Conservation (phyloP, 805 yeast species). For the Candida koratica region DNA sequence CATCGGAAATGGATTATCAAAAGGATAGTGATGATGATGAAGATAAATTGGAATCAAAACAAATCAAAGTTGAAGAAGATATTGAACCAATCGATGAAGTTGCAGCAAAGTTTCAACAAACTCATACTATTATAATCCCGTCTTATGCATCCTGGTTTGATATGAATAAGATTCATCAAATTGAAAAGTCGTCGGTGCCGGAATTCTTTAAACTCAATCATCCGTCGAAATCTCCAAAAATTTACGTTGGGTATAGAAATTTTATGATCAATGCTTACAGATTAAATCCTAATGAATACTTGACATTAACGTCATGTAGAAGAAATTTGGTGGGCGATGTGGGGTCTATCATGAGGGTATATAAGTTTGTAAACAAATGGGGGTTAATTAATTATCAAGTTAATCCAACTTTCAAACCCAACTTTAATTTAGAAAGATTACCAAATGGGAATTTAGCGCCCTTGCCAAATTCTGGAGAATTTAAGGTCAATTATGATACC, state of each 20-base stretch:
- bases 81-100: constrained; percentile 15
- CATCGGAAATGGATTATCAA: constrained; percentile 1
- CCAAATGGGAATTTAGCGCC: constrained; percentile 41
- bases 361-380: constrained; percentile 83
- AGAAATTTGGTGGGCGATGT: constrained; percentile 90
- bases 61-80: constrained; percentile 9
- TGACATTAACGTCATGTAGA: constrained; percentile 87
- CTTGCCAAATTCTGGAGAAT: constrained; percentile 74
- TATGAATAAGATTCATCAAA: constrained; percentile 63
- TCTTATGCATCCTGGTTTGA: constrained; percentile 87
- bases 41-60: constrained; percentile 12
- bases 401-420: constrained; percentile 70
- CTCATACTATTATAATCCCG: constrained; percentile 82
- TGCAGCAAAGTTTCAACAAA: constrained; percentile 43
- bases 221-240: constrained; percentile 73
- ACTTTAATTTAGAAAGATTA: constrained; percentile 49
- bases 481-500: constrained; percentile 74
- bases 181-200: constrained; percentile 80
- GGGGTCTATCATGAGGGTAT: constrained; percentile 80
- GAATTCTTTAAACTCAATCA: constrained; percentile 78
- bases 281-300: constrained; percentile 82
- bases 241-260: constrained; percentile 78
- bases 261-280: constrained; percentile 87
- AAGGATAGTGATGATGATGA: constrained; percentile 4
- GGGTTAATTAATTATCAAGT: constrained; percentile 92